These are phyloP conservation scores for Spatholobus suberectus DNA, from an alignment of 306 rosid genomes.

Conservation along the genomic window DNA sequence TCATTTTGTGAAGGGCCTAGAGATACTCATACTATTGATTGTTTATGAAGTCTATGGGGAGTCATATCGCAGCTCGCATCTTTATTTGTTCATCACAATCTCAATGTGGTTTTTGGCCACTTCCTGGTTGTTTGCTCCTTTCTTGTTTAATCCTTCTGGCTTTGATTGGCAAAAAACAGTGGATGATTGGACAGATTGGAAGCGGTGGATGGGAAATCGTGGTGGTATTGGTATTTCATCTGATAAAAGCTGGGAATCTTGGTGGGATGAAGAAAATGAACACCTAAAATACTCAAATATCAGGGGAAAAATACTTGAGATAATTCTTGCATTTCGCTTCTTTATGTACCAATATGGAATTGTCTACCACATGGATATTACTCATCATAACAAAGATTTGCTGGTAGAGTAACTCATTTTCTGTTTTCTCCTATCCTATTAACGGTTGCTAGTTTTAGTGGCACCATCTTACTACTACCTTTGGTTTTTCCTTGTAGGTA, in stretches of 20 bases:
- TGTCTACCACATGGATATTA: slow-evolving; percentile 87
- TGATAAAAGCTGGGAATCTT: slow-evolving; percentile 95
- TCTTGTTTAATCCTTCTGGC: slow-evolving; percentile 88
- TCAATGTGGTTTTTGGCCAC: slow-evolving; percentile 93
- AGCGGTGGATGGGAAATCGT: slow-evolving; percentile 99
- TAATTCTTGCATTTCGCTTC: slow-evolving; percentile 83
- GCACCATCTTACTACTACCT: slow-evolving; percentile 35
- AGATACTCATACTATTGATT: slow-evolving; percentile 71
- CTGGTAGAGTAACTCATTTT: slow-evolving; percentile 62
- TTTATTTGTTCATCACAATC: slow-evolving; percentile 76
- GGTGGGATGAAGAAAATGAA: slow-evolving; percentile 98
- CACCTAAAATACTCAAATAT: slow-evolving; percentile 78
- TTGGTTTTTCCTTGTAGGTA: slow-evolving; percentile 57
- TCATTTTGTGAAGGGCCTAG: slow-evolving; percentile 97
- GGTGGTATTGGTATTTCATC: slow-evolving; percentile 89
- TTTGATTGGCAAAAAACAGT: slow-evolving; percentile 99
- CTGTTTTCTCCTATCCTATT: slow-evolving; percentile 22
- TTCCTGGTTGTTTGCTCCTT: slow-evolving; percentile 99
- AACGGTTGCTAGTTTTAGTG: slow-evolving; percentile 8
- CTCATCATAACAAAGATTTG: slow-evolving; percentile 67
- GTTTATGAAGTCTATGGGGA: slow-evolving; percentile 73
- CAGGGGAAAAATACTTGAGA: slow-evolving; percentile 84
- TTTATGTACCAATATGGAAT: slow-evolving; percentile 91
- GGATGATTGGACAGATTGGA: slow-evolving; percentile 98
- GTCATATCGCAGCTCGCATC: slow-evolving; percentile 70